Base-by-base conservation (phyloP, 2,329 filamentous ascomycete genomes). In the Calonectria pseudoturangicola region DNA sequence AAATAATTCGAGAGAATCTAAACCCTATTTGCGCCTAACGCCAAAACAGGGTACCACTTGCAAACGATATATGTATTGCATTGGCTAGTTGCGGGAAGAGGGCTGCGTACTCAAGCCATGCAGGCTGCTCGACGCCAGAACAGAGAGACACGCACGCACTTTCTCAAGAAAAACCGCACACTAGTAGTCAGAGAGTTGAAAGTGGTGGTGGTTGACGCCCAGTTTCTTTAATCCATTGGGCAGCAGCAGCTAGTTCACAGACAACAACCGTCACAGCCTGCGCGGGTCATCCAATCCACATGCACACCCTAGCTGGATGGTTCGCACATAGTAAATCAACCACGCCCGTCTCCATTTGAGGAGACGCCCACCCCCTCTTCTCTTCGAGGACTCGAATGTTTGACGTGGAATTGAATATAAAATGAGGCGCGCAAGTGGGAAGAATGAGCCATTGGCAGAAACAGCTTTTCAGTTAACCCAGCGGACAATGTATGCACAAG, bases 251-350 rank as follows among this genome's bases (percentile, higher is more conserved):
- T 79, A 75, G 73, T 76, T 75, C 69, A 73, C 39, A 77, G 75
- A 79, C 77, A 58, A 79, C 68, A 67, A 65, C 70, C 62, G 72
- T 79, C 77, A 78, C 72, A 79, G 72, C 75, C 70, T 58, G 30
- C 54, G 54, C 54, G 54, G 54, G 54, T 58, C 54, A 58, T 58
- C 30, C 51, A 58, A 58, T 58, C 54, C 54, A 58, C 54, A 58
- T 16, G 30, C 33, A 58, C 54, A 58, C 54, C 54, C 33, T 16
- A 27, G 30, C n/a, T 58, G 33, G 33, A 58, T 58, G 39, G 54
- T 58, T 39, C 12, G 21, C 21, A 58, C 54, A 39, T 39, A 58
- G 54, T 39, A 39, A 54, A 43, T 39, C 28, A 39, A 27, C 39
- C 50, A 56, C 50, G 21, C 43, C 41, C 54, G 13, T 33, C 16